These are phyloP conservation scores for Hebeloma cylindrosporum DNA, from an alignment of 768 basidiomycete genomes.

Conservation along the genomic window DNA sequence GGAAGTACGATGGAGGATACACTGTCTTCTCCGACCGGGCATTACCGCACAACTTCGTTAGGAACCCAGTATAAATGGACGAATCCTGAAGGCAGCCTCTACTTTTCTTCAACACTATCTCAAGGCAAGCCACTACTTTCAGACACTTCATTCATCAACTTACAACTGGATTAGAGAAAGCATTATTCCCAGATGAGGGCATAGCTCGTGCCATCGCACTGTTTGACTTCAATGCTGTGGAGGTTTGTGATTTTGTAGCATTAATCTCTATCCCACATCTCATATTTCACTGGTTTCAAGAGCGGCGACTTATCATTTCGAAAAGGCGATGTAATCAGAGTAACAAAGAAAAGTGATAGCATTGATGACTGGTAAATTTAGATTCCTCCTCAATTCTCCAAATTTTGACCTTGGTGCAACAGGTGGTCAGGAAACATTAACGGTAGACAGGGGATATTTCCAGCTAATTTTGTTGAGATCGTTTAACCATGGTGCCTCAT, in stretches of 20 bases:
- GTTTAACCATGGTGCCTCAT: conserved; percentile 24
- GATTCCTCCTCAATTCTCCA: too few relatives aligned
- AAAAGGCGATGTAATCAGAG: conserved; percentile 71
- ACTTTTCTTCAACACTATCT: too few relatives aligned
- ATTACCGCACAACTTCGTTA: too few relatives aligned
- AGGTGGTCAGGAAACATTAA: conserved; percentile 81
- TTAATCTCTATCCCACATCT: not conserved
- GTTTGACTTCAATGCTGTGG: conserved; percentile 70
- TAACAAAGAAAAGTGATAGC: conserved; percentile 69
- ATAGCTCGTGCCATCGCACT: conserved; percentile 73
- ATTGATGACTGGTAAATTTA: conserved; percentile 77
- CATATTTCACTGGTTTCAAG: conserved; percentile 35
- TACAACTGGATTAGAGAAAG: too few relatives aligned
- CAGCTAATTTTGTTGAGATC: conserved; percentile 83
- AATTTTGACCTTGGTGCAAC: not conserved
- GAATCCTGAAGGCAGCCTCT: too few relatives aligned
- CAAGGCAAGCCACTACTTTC: too few relatives aligned
- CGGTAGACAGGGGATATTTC: conserved; percentile 67
- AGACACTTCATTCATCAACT: too few relatives aligned
- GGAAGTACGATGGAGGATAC: too few relatives aligned
- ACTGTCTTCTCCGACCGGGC: too few relatives aligned
- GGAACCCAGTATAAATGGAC: too few relatives aligned
- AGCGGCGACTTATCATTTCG: conserved; percentile 72
- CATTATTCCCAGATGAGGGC: conserved; percentile 46
- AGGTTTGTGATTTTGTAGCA: conserved; percentile 46